These are phyloP conservation scores for Alternaria viburni DNA, from an alignment of 2,329 filamentous ascomycete species.

Conservation along the genomic window DNA sequence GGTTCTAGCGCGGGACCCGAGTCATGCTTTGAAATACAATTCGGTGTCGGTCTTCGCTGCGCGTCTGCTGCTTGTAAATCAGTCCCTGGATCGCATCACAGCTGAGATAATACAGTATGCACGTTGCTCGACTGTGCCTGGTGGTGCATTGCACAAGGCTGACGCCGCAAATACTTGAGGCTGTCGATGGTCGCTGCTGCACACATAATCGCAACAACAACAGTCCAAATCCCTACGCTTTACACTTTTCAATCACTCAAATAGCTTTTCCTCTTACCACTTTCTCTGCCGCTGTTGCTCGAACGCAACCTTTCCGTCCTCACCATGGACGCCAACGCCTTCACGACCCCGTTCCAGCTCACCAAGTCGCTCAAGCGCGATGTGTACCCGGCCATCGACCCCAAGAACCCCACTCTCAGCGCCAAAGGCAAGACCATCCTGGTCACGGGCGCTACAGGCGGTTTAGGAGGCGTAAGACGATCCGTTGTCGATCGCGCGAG, in stretches of 20 bases:
- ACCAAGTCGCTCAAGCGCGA: slow-evolving; percentile 24
- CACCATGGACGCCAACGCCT: slow-evolving; percentile 6
- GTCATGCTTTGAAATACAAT: not conserved
- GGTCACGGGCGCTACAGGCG: slow-evolving; percentile 27
- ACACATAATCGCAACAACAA: not conserved
- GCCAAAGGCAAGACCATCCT: slow-evolving; percentile 27
- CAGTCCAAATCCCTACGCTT: not conserved
- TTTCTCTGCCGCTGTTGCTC: not conserved
- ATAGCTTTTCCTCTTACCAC: not conserved
- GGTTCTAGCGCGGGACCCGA: not conserved
- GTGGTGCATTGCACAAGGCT: not conserved
- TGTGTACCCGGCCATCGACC: slow-evolving; percentile 25
- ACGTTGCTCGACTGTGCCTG: not conserved
- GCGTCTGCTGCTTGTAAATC: not conserved
- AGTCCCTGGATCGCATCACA: not conserved
- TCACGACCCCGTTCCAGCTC: slow-evolving; percentile 22
- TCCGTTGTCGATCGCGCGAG: not conserved
- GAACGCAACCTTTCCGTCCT: not conserved
- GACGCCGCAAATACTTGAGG: not conserved
- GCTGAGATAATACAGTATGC: not conserved
- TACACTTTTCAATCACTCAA: not conserved
- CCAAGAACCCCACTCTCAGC: slow-evolving; percentile 15
- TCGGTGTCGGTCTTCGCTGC: not conserved
- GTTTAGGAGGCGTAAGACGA: slow-evolving; percentile 14
- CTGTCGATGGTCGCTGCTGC: not conserved